These are phyloP conservation scores for Hortiboletus flavorubellus DNA, from an alignment of 768 basidiomycete species.

Conservation along the genomic window DNA sequence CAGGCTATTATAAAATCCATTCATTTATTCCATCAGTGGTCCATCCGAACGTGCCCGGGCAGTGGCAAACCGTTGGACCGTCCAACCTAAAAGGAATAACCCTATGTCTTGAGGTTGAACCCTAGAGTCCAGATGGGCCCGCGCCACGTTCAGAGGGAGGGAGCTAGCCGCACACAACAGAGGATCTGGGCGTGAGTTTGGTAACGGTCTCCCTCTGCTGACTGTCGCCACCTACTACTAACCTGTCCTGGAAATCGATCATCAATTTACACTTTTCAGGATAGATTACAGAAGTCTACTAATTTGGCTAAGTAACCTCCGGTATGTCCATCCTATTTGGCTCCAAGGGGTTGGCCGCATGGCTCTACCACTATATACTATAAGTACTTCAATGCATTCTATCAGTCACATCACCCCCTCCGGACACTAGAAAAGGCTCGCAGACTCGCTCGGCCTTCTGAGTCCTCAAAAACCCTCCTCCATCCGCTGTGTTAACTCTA, in stretches of 20 bases:
- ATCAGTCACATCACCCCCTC: constrained; percentile 13
- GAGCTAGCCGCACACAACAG: not conserved
- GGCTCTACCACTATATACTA: constrained; percentile 3
- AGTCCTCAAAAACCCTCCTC: not conserved
- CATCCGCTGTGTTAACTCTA: not conserved
- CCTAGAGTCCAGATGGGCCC: constrained; percentile 2
- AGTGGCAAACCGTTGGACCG: not conserved
- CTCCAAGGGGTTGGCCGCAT: constrained; percentile 22
- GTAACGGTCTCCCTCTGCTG: constrained; percentile 19
- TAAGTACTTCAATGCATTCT: constrained; percentile 11
- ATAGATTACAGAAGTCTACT: constrained; percentile 26
- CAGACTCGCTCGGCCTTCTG: not conserved
- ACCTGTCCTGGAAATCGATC: constrained; percentile 21
- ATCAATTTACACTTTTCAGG: constrained; percentile 33
- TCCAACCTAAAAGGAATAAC: not conserved
- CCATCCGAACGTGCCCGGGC: not conserved
- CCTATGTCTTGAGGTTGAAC: not conserved
- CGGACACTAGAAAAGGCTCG: constrained; percentile 21
- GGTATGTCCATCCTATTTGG: constrained; percentile 19
- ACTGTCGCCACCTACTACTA: constrained; percentile 6
- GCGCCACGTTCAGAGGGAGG: not conserved
- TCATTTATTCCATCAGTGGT: not conserved
- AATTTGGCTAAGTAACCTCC: constrained; percentile 19
- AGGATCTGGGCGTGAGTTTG: constrained; percentile 20
- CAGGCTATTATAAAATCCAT: no score